These are phyloP conservation scores for Lachancea cidri DNA, from an alignment of 805 yeast species.

Conservation along the genomic window DNA sequence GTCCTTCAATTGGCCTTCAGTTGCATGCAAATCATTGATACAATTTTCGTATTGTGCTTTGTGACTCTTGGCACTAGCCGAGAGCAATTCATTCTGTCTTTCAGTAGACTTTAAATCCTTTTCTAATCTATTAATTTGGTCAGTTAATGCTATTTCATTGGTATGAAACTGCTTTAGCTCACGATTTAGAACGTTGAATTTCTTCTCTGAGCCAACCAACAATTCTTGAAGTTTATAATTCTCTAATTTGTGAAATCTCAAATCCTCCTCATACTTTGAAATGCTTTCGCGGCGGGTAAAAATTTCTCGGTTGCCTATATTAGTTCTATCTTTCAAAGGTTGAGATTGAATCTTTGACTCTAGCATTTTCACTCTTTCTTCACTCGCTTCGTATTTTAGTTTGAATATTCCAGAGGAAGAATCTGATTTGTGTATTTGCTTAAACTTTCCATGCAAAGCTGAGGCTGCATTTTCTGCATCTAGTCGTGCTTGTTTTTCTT, in stretches of 20 bases:
- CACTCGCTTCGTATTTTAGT: constrained; percentile 43
- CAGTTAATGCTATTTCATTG: constrained; percentile 35
- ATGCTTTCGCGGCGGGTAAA: constrained; percentile 26
- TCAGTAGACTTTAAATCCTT: constrained; percentile 53
- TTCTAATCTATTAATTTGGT: constrained; percentile 42
- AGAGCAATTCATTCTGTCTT: constrained; percentile 51
- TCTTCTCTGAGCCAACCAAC: constrained; percentile 44
- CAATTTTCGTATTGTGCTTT: constrained; percentile 71
- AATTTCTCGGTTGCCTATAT: constrained; percentile 22
- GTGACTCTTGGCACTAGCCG: constrained; percentile 53
- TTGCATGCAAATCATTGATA: constrained; percentile 64
- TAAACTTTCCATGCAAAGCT: constrained; percentile 22
- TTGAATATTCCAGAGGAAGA: constrained; percentile 36
- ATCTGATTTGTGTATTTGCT: constrained; percentile 24
- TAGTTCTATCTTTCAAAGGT: constrained; percentile 27
- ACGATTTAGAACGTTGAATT: constrained; percentile 40
- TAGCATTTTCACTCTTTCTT: constrained; percentile 38
- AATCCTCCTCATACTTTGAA: constrained; percentile 31
- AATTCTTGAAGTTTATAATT: constrained; percentile 44
- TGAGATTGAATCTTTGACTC: constrained; percentile 33
- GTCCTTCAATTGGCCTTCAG: constrained; percentile 65
- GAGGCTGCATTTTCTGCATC: constrained; percentile 45
- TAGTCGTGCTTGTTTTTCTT: constrained; percentile 45
- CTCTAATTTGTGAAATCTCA: constrained; percentile 26
- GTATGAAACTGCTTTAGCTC: constrained; percentile 37